These are phyloP conservation scores for Durusdinium trenchii DNA, from an alignment of 73 alveolate species.

Conservation along the genomic window DNA sequence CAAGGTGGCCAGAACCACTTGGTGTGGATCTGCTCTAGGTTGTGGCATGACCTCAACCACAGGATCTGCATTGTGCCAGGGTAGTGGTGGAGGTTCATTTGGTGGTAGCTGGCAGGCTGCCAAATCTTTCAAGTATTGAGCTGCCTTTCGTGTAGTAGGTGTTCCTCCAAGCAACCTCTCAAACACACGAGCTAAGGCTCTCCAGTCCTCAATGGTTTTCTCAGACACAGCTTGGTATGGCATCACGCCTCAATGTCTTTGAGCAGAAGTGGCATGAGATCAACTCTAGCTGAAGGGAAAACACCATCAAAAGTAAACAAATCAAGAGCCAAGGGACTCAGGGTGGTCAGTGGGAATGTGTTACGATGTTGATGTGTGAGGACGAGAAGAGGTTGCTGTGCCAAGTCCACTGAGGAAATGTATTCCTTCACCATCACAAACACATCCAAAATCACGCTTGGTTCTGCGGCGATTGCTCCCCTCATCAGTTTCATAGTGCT, in stretches of 20 bases:
- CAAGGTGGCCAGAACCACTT: background rate
- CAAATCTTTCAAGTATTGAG: background rate
- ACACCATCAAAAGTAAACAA: background rate
- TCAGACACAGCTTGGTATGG: background rate
- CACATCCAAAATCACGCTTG: too few species aligned
- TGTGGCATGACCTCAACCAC: background rate
- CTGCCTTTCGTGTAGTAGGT: background rate
- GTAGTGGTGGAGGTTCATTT: background rate
- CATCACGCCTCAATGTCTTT: background rate
- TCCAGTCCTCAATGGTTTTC: background rate
- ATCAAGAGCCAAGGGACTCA: background rate
- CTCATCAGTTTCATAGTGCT: background rate
- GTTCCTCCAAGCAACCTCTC: background rate
- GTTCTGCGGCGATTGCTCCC: slow-evolving; percentile 16
- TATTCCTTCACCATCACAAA: too few species aligned
- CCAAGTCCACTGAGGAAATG: background rate
- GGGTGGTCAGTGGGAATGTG: background rate
- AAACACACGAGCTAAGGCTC: background rate
- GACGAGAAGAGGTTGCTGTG: background rate
- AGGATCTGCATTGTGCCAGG: background rate
- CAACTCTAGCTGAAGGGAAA: too few species aligned
- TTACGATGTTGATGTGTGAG: background rate
- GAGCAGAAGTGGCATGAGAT: too few species aligned
- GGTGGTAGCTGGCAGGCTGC: background rate
- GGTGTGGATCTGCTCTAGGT: background rate